Conservation (phyloP, 192 early-diverging fungal species). For the Backusella sp. region DNA sequence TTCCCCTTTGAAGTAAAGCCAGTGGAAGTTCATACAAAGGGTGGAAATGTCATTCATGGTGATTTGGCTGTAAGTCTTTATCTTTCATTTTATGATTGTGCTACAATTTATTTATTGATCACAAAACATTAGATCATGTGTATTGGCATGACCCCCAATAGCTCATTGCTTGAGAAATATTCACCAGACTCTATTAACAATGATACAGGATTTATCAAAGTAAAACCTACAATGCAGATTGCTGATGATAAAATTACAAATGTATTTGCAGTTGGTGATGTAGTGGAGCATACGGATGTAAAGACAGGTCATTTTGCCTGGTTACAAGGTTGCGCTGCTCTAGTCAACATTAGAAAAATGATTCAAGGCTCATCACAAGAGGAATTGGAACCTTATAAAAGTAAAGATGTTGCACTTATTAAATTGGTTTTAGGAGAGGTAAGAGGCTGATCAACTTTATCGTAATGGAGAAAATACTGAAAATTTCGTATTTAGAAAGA, state of each 20-base stretch:
- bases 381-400: slow-evolving; percentile 14
- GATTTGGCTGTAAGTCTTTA: slow-evolving; percentile 39
- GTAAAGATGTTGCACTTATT: slow-evolving; percentile 22
- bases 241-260: slow-evolving; percentile 49
- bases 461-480: not conserved
- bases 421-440: slow-evolving; percentile 22
- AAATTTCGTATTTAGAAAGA: slow-evolving; percentile 10
- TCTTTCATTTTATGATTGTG: not conserved
- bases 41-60: slow-evolving; percentile 41
- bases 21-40: slow-evolving; percentile 40
- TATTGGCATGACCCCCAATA: slow-evolving; percentile 73
- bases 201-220: slow-evolving; percentile 56
- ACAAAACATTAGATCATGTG: slow-evolving; percentile 58
- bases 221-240: slow-evolving; percentile 68
- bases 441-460: not conserved
- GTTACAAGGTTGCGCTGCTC: slow-evolving; percentile 18
- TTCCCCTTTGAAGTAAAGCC: slow-evolving; percentile 47
- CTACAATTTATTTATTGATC: not conserved
- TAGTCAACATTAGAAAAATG: slow-evolving; percentile 16
- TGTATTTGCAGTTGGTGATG: slow-evolving; percentile 78
- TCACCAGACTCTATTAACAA: slow-evolving; percentile 55
- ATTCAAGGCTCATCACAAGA: not conserved
- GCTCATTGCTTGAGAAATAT: slow-evolving; percentile 52
- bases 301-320: slow-evolving; percentile 37
- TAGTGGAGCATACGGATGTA: slow-evolving; percentile 45